A percentile compares a stretch with the other conserved stretches of the same genome.
These are phyloP conservation scores for Jacaranda copaia DNA, from an alignment of 257 asterid species.

Conservation along the genomic window DNA sequence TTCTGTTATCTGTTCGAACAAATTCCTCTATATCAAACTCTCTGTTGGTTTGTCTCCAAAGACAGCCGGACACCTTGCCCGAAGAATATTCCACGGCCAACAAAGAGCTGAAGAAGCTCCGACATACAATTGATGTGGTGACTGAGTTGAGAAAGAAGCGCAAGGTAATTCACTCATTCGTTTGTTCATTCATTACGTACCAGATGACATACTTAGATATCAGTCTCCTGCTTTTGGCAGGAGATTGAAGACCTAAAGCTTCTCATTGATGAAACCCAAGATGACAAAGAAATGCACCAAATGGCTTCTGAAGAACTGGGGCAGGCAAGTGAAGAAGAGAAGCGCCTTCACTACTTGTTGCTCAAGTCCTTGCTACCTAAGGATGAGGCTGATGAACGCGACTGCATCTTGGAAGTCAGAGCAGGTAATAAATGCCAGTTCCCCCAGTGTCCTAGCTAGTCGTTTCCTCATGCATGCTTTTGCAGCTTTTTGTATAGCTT, in stretches of 20 bases:
- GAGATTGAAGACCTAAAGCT: constrained; percentile 75
- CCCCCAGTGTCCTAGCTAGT: not conserved
- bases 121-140: constrained; percentile 61
- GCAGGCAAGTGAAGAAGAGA: constrained; percentile 73
- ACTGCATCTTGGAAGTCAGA: constrained; percentile 94
- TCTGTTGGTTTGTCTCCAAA: constrained; percentile 42
- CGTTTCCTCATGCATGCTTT: constrained; percentile 11
- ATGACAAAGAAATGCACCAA: constrained; percentile 82
- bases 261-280: constrained; percentile 70
- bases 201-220: not conserved
- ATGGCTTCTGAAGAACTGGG: constrained; percentile 90
- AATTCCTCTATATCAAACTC: constrained; percentile 30
- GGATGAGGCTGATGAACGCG: constrained; percentile 97
- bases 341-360: constrained; percentile 64
- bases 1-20: constrained; percentile 35
- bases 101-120: constrained; percentile 86
- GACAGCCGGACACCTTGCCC: constrained; percentile 80
- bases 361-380: constrained; percentile 86
- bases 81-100: constrained; percentile 78
- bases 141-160: constrained; percentile 70
- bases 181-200: constrained; percentile 12
- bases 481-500: constrained; percentile 6
- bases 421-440: constrained; percentile 62
- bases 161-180: constrained; percentile 53
- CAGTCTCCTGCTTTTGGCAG: constrained; percentile 44